Evolutionary conservation across 805 yeast species (phyloP), one percentile per base, ranked within the genome.

Genomic region (Pichia pseudocactophila): DNA sequence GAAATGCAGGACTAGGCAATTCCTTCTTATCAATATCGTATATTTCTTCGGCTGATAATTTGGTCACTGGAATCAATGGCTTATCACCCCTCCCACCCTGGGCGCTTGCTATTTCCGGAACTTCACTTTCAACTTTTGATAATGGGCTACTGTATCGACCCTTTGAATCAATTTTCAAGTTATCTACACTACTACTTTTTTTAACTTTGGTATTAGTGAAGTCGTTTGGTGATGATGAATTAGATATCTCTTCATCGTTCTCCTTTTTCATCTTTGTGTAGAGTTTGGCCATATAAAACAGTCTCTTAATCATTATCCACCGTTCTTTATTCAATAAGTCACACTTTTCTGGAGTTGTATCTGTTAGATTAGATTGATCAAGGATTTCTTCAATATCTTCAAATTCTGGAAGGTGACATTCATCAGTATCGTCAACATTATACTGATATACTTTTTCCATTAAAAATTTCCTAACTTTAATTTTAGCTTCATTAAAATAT

Each of bases 241-340:
- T 44, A 1, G 57, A 42, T 2, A 45, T 40, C 32, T 37, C 16
- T 25, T 44, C 35, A 35, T n/a, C 45, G 5, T 22, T 22, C 25
- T 22, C 25, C 8, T 22, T 22, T 22, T 22, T 39, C 30, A 45
- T 41, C 43, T 74, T 76, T 17, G 78, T 73, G 11, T 81, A 73
- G 18, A 81, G 68, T 51, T 83, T 71, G 52, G 81, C 88, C 44
- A 84, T 59, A 55, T 84, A 84, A 6, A 82, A 72, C 31, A 84
- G 65, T 55, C 82, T 74, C 55, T 82, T 84, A 53, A 84, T 62
- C 68, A 84, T 71, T 34, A 70, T 66, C 87, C 89, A 81, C 55
- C 84, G 73, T 55, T 78, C 81, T 34, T 59, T 64, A 54, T 76
- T 74, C 71, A 41, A 17, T n/a, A 32, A 26, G 17, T 43, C 30